These are phyloP conservation scores for Talaromyces atroroseus DNA, from an alignment of 2,329 filamentous ascomycete genomes.

Conservation along the genomic window DNA sequence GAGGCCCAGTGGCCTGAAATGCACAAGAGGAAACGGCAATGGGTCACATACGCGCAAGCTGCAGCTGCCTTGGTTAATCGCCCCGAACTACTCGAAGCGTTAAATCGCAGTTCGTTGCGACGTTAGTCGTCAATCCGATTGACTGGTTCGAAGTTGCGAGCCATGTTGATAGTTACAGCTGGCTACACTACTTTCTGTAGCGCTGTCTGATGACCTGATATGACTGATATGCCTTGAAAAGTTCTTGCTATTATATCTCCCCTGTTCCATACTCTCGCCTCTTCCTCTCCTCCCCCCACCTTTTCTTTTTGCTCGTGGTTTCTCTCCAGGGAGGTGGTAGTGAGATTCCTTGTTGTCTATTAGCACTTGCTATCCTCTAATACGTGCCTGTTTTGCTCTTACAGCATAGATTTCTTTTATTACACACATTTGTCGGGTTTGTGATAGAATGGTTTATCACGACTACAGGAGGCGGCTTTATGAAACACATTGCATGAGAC, in stretches of 20 bases:
- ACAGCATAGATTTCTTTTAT: not conserved
- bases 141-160: not conserved
- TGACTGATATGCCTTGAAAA: slow-evolving; percentile 15
- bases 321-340: not conserved
- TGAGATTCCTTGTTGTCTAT: not conserved
- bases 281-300: not conserved
- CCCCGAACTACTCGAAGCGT: slow-evolving; percentile 81
- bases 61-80: slow-evolving; percentile 67
- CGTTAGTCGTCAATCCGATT: slow-evolving; percentile 24
- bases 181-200: slow-evolving; percentile 14
- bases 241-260: not conserved
- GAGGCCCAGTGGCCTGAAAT: slow-evolving; percentile 87
- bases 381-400: not conserved
- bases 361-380: not conserved
- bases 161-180: slow-evolving; percentile 2
- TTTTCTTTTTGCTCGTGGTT: not conserved
- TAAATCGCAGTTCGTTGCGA: slow-evolving; percentile 72
- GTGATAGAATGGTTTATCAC: not conserved
- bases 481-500: not conserved
- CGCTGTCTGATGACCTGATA: slow-evolving; percentile 14
- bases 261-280: not conserved
- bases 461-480: not conserved
- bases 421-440: not conserved
- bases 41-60: slow-evolving; percentile 85
- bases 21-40: slow-evolving; percentile 82